Evolutionary conservation across 2,329 filamentous ascomycete species (phyloP).

Genomic region (Colletotrichum scovillei): DNA sequence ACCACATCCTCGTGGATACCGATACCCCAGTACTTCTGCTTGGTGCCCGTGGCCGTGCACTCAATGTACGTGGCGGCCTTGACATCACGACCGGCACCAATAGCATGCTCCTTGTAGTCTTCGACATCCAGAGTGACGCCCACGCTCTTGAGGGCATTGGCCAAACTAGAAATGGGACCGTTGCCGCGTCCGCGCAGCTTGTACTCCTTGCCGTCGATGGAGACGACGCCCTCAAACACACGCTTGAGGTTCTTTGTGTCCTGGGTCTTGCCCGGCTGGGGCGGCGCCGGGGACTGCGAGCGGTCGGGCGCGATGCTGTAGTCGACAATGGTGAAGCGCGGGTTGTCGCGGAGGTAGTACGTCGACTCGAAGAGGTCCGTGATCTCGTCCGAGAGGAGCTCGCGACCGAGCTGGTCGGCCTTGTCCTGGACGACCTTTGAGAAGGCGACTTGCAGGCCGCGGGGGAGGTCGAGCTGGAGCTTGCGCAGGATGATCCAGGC

Average conservation of each 20-base stretch:
- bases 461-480: conserved; percentile 90
- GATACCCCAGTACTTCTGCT: conserved; percentile 86
- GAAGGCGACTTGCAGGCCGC: conserved; percentile 92
- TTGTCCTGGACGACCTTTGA: conserved; percentile 85
- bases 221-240: conserved; percentile 85
- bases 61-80: conserved; percentile 98
- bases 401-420: conserved; percentile 83
- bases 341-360: conserved; percentile 86
- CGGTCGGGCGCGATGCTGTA: conserved; percentile 92
- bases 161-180: conserved; percentile 89
- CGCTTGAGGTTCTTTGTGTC: conserved; percentile 83
- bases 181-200: conserved; percentile 84
- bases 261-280: conserved; percentile 75
- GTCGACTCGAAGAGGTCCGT: conserved; percentile 87
- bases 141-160: conserved; percentile 80
- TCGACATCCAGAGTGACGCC: conserved; percentile 90
- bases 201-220: conserved; percentile 84
- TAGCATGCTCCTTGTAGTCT: conserved; percentile 97
- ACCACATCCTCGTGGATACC: conserved; percentile 94
- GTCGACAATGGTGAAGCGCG: conserved; percentile 87
- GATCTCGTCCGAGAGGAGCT: conserved; percentile 87
- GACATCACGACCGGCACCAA: conserved; percentile 82
- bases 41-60: conserved; percentile 76
- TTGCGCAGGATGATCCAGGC: conserved; percentile 94
- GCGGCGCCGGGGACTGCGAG: conserved; percentile 77